Evolutionary conservation across 2,329 filamentous ascomycete species (phyloP).

Genomic region (Pseudocercospora vitis): DNA sequence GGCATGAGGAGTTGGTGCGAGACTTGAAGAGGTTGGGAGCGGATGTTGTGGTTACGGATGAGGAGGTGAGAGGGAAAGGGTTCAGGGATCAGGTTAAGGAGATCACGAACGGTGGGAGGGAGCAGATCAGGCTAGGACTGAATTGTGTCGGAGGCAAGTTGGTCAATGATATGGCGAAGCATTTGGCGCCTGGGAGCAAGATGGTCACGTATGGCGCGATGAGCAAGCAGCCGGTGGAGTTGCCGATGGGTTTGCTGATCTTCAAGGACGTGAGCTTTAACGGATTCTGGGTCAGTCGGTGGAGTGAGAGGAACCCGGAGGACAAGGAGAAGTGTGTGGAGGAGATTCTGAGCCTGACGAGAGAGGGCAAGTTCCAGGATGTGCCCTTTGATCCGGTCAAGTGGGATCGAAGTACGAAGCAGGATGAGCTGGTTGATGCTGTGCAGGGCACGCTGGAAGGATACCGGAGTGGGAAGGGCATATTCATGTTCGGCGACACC

Average conservation of each 20-base stretch:
- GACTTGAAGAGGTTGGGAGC: constrained; percentile 64
- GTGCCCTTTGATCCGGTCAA: constrained; percentile 76
- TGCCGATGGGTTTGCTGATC: constrained; percentile 84
- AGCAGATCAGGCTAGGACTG: constrained; percentile 72
- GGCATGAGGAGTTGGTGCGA: constrained; percentile 63
- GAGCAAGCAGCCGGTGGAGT: constrained; percentile 77
- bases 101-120: constrained; percentile 69
- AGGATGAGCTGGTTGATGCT: constrained; percentile 65
- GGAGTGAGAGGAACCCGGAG: constrained; percentile 73
- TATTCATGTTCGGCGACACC: constrained; percentile 74
- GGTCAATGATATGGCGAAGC: constrained; percentile 74
- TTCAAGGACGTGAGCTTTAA: constrained; percentile 88
- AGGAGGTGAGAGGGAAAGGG: constrained; percentile 59
- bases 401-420: constrained; percentile 81
- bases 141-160: constrained; percentile 94
- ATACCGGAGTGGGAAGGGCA: constrained; percentile 82
- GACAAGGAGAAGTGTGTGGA: constrained; percentile 79
- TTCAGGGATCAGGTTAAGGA: constrained; percentile 63
- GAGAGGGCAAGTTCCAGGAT: constrained; percentile 76
- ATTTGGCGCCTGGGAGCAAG: constrained; percentile 64
- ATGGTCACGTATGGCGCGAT: constrained; percentile 96
- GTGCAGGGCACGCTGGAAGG: constrained; percentile 82
- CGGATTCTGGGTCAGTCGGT: constrained; percentile 92
- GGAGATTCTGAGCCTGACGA: constrained; percentile 75
- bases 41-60: constrained; percentile 62